Base-by-base conservation (phyloP, 2,329 filamentous ascomycete species). In the Immersiporthe knoxdaviesiana region DNA sequence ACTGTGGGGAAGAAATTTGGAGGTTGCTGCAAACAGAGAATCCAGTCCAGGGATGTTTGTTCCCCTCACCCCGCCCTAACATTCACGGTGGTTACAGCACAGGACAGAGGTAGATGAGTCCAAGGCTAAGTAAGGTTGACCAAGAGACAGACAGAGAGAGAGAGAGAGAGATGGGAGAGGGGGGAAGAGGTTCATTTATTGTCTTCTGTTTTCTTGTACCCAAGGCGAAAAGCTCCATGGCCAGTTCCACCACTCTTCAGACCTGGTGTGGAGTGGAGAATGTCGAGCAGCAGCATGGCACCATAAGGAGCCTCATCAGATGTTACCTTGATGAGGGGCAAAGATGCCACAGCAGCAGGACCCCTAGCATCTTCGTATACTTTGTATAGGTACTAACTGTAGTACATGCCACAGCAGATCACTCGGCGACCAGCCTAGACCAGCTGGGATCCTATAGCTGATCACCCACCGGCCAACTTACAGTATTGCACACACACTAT, bases 231-330 rank as follows among this genome's bases (percentile, higher is more conserved):
- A 30, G 27, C 44, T 47, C n/a, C 44, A 18, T 30, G 52, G 52
- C 27, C 52, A 18, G 2, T 30, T 8, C 52, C 27, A 56, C 21
- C 14, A 56, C 1, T 11, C 6, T 56, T 56, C 24, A 56, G 52
- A 56, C 27, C 52, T 32, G 27, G 52, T 30, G 52, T 12, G 52
- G 24, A 30, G 52, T 56, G 52, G 52, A 56, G 52, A 56, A 56
- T 30, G 24, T 56, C 14, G 52, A 56, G 52, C 24, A 56, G 52
- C 24, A 18, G 52, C 52, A 56, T 56, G 52, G 52, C 52, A 56
- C 52, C 52, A 56, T 30, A 16, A 16, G 52, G 52, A 56, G 52
- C 52, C 52, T 56, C 52, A 30, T 56, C 52, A 56, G 52, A 30
- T 56, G 52, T 56, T 56, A 30, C 24, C 27, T 18, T 27, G 52